Percentiles rank a stretch among this genome's conserved stretches.
Evolutionary conservation across 208 protist genomes (phyloP).

Genomic region (Trypanosoma boissoni): DNA sequence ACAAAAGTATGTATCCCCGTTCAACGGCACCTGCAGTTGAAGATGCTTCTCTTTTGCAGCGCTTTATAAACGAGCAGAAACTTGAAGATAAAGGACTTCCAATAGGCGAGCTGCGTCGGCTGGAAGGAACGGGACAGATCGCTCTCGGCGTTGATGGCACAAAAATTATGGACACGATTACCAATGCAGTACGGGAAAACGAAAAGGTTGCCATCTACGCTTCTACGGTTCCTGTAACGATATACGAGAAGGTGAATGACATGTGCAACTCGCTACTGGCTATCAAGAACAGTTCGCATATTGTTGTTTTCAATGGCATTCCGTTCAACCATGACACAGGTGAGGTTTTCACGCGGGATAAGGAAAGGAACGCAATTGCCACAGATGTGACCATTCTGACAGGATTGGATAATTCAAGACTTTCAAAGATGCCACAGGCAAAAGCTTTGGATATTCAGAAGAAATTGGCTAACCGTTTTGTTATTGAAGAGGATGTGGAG

Average conservation of each 20-base stretch:
- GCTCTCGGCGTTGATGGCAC: conserved; percentile 75
- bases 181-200: conserved; percentile 46
- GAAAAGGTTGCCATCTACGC: conserved; percentile 69
- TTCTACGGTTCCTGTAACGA: conserved; percentile 53
- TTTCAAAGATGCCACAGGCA: conserved; percentile 10
- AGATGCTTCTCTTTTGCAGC: conserved; percentile 39
- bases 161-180: conserved; percentile 74
- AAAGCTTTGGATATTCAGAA: conserved; percentile 31
- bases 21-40: not conserved
- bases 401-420: conserved; percentile 18
- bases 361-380: conserved; percentile 4
- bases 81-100: conserved; percentile 62
- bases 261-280: conserved; percentile 11
- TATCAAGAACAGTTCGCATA: conserved; percentile 21
- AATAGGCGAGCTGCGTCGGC: conserved; percentile 38
- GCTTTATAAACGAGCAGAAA: conserved; percentile 56
- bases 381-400: conserved; percentile 13
- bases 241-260: conserved; percentile 58
- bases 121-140: conserved; percentile 51
- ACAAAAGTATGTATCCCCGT: conserved; percentile 31
- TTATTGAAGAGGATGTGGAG: conserved; percentile 81
- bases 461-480: conserved; percentile 51
- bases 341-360: conserved; percentile 19
- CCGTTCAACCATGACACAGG: conserved; percentile 13
- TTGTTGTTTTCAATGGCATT: conserved; percentile 30